A percentile compares a stretch with the other conserved stretches of the same genome.
phyloP scores from a whole-genome alignment of 2,329 filamentous ascomycete genomes.

The Xylaria sp. region DNA sequence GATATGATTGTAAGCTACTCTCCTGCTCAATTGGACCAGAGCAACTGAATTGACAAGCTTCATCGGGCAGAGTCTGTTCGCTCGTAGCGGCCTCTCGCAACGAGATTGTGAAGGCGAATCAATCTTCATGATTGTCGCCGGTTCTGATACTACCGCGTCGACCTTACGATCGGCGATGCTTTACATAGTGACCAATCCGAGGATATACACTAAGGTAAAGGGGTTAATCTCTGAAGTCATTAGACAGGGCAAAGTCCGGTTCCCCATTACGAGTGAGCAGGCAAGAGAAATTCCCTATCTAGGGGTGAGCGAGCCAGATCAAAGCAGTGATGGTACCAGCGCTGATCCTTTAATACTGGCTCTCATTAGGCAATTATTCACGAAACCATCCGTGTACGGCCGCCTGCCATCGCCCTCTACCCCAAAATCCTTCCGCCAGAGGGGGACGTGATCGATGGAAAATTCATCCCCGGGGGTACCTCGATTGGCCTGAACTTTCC shows the following conservation, averaged over 20 bases:
- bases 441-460: conserved; percentile 33
- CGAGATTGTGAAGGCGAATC: conserved; percentile 33
- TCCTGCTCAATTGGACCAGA: background rate
- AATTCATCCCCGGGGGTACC: conserved; percentile 42
- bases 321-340: conserved; percentile 8
- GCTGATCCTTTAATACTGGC: background rate
- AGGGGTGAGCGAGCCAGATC: conserved; percentile 1
- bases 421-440: conserved; percentile 31
- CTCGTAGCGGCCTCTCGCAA: conserved; percentile 33
- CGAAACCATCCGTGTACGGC: conserved; percentile 41
- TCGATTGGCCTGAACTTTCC: conserved; percentile 41
- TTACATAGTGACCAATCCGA: conserved; percentile 49
- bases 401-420: conserved; percentile 34
- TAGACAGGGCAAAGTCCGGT: conserved; percentile 35
- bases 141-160: conserved; percentile 54
- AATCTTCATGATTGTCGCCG: conserved; percentile 28
- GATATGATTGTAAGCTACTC: conserved; percentile 28
- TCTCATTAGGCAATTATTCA: conserved; percentile 40
- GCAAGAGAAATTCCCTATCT: conserved; percentile 39
- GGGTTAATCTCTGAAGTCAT: conserved; percentile 44
- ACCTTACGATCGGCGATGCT: conserved; percentile 51
- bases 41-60: background rate
- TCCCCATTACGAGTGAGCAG: conserved; percentile 29
- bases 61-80: conserved; percentile 32
- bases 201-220: conserved; percentile 45